These are phyloP conservation scores for Lactarius akahatsu DNA, from an alignment of 768 basidiomycete genomes.

Conservation along the genomic window DNA sequence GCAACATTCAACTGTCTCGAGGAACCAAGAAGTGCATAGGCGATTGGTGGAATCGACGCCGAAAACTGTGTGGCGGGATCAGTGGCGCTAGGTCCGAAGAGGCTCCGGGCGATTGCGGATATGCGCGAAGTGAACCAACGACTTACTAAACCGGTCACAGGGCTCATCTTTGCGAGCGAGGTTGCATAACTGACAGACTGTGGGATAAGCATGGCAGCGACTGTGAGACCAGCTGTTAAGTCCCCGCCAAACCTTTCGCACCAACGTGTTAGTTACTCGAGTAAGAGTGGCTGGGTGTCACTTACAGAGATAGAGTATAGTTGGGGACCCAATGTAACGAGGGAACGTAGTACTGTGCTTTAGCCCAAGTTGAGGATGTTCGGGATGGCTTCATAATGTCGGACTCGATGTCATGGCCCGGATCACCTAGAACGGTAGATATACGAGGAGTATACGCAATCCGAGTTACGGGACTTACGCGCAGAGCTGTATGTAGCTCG, in stretches of 20 bases:
- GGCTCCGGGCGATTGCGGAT: not conserved
- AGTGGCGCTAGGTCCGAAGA: not conserved
- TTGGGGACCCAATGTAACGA: slow-evolving; percentile 77
- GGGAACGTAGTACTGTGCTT: slow-evolving; percentile 74
- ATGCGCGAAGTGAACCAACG: not conserved
- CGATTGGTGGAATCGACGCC: slow-evolving; percentile 81
- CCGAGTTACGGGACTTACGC: not conserved
- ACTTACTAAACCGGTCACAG: slow-evolving; percentile 80
- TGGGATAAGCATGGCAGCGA: slow-evolving; percentile 81
- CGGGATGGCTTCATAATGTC: slow-evolving; percentile 12
- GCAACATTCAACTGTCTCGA: slow-evolving; percentile 80
- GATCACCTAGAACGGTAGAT: not conserved
- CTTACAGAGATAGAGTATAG: slow-evolving; percentile 68
- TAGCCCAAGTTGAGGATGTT: slow-evolving; percentile 37
- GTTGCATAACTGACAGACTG: slow-evolving; percentile 92
- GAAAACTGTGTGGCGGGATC: slow-evolving; percentile 55
- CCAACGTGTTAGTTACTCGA: slow-evolving; percentile 34
- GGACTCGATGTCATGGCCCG: not conserved
- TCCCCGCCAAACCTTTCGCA: slow-evolving; percentile 61
- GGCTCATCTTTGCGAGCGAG: slow-evolving; percentile 80
- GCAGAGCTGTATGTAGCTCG: slow-evolving; percentile 2
- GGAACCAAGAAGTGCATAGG: slow-evolving; percentile 88
- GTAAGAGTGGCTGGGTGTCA: slow-evolving; percentile 22
- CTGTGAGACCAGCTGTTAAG: slow-evolving; percentile 75
- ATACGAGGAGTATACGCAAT: not conserved